Evolutionary conservation across 805 yeast genomes (phyloP), one percentile per base, ranked within the genome.

Genomic region (Candida lessepsii): DNA sequence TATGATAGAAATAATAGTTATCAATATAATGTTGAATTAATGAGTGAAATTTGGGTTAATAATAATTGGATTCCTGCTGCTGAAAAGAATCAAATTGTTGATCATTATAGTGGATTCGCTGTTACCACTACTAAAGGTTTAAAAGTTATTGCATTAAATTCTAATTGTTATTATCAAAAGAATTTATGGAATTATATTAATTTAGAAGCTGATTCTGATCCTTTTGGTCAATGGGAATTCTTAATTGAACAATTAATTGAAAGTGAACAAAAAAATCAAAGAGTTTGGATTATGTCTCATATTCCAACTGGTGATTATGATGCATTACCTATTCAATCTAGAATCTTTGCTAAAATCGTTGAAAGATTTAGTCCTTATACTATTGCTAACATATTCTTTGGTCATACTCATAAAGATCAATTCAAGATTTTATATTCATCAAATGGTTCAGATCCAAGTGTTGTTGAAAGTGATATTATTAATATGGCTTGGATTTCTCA

Each of bases 241-340:
- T 59, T 83, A 45, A 71, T 79, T 35, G 71, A 76, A 39, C 88
- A 83, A 61, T 65, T 83, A 37, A 56, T 73, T n/a, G 81, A 71
- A 36, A 70, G 82, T 47, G 89, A 83, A 58, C 42, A 50, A 25
- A 65, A 63, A 7, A 76, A 75, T 36, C 79, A 81, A 57, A 66
- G 83, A 51, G 89, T 80, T n/a, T 83, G 89, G 89, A 69, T 83
- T 42, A 68, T 80, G 50, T 78, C 84, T 15, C 89, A 83, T 56
- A 77, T 83, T 40, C 87, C 90, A 32, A 61, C 73, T 17, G 67
- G 74, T n/a, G 70, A 63, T 46, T 35, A 32, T 23, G 85, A 80
- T 49, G 73, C 82, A 13, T 60, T 83, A 34, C 88, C 89, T 9
- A 64, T 79, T 28, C 82, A 76, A 39, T 73, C 85, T 18, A 67